Base-by-base conservation (phyloP, 441 rosid genomes). In the Metrosideros polymorpha region DNA sequence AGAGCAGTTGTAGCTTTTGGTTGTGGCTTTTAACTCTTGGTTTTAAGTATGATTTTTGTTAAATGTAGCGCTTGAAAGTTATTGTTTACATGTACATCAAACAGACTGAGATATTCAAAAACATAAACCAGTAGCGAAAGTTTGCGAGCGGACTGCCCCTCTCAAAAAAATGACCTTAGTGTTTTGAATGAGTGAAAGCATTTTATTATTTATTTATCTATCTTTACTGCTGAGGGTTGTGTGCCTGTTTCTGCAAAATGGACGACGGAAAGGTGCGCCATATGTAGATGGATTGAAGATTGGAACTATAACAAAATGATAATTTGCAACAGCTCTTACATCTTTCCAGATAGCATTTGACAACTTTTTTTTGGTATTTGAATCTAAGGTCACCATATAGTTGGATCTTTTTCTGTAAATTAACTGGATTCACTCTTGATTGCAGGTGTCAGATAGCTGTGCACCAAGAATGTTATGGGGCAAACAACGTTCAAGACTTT, bases 201-300 rank as follows among this genome's bases (percentile, higher is more conserved):
- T 29, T n/a, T 22, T 29, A 61, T 42, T 61, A 42, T 30, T 30
- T 53, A 82, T 84, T 35, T 75, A 43, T 86, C 83, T 87, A 50
- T 75, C 83, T 86, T 88, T 82, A 79, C 63, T 50, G 88, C 95
- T 96, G 99, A 92, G 90, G 93, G 93, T 87, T 95, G 94, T 89
- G 95, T 95, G 86, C 94, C 98, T 87, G 94, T 95, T 83, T 52
- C 71, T 86, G 95, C 92, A 82, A 98, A 95, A 88, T 98, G 99
- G 99, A 96, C 98, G 63, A 94, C 98, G 17, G 99, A 98, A 92
- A 95, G 98, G 89, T 98, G 99, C 87, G 99, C 98, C 82, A 88
- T 98, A 53, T 98, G 99, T 89, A 93, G 99, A 94, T 96, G 99
- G 99, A 97, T 96, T 83, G 98, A 94, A 92, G 99, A 98, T 90